phyloP scores from a whole-genome alignment of 116 monocot genomes.

The Zostera marina region DNA sequence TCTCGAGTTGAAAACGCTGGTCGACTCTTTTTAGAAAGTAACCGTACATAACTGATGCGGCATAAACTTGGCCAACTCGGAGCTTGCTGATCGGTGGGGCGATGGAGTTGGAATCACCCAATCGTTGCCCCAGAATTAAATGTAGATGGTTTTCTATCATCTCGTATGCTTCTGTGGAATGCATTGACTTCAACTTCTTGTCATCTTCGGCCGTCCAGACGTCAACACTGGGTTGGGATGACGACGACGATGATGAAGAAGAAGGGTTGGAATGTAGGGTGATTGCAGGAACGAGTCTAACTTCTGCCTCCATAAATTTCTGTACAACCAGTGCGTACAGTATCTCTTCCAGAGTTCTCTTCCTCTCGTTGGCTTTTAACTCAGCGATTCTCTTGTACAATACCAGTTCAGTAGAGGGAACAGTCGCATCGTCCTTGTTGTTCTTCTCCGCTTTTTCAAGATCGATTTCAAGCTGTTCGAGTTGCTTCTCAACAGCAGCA shows the following conservation, averaged over 20 bases:
- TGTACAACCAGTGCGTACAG: background rate
- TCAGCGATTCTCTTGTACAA: constrained; percentile 49
- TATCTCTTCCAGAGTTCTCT: background rate
- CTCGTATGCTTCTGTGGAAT: constrained; percentile 66
- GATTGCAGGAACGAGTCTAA: constrained; percentile 43
- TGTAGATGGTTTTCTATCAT: constrained; percentile 80
- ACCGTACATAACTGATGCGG: constrained; percentile 24
- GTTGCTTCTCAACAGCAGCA: constrained; percentile 88
- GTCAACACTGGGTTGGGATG: constrained; percentile 12
- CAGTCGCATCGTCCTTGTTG: background rate
- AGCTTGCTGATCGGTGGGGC: constrained; percentile 68
- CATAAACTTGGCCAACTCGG: constrained; percentile 64
- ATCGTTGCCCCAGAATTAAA: constrained; percentile 42
- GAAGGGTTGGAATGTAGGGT: constrained; percentile 26
- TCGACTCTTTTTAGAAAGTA: constrained; percentile 15
- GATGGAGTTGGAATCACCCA: constrained; percentile 23
- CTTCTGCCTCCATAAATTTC: constrained; percentile 1
- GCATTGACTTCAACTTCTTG: constrained; percentile 45
- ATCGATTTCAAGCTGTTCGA: background rate
- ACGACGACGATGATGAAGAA: no score
- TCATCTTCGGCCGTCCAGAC: constrained; percentile 35
- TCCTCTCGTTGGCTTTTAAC: constrained; percentile 87
- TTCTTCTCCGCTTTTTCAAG: background rate
- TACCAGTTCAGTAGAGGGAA: background rate
- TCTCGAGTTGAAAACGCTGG: constrained; percentile 82